Percentiles rank a stretch among this genome's conserved stretches.
phyloP scores from a whole-genome alignment of 495 filamentous ascomycete species.

The Chaetomidium leptoderma region DNA sequence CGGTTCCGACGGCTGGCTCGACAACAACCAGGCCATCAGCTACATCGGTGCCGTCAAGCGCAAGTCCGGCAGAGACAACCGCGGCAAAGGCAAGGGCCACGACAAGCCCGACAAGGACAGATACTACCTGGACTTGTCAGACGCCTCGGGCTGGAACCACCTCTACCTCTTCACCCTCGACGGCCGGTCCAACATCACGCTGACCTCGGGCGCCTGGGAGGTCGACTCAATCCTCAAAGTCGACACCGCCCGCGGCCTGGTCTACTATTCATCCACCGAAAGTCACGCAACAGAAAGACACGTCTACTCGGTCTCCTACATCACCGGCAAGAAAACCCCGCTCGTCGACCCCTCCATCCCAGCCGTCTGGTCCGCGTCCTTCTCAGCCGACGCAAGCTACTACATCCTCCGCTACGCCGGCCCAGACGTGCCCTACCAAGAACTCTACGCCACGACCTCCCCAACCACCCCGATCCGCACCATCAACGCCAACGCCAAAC shows the following conservation, averaged over 20 bases:
- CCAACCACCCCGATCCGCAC: conserved; percentile 43
- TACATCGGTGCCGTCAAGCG: conserved; percentile 39
- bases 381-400: conserved; percentile 49
- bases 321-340: conserved; percentile 42
- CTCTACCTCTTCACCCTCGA: conserved; percentile 52
- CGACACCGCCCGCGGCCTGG: conserved; percentile 43
- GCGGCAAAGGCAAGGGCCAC: conserved; percentile 9
- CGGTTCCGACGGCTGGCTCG: conserved; percentile 55
- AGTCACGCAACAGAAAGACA: conserved; percentile 53
- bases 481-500: conserved; percentile 47
- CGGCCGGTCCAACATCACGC: conserved; percentile 40
- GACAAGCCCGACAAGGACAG: conserved; percentile 17
- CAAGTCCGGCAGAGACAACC: not conserved
- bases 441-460: conserved; percentile 46
- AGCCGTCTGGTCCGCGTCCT: conserved; percentile 52
- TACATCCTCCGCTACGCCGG: conserved; percentile 55
- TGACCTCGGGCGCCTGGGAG: conserved; percentile 55
- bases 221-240: conserved; percentile 48
- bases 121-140: conserved; percentile 54
- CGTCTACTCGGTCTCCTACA: conserved; percentile 49
- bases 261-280: conserved; percentile 55
- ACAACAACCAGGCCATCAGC: conserved; percentile 47
- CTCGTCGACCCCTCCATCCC: conserved; percentile 48
- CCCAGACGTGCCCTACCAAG: conserved; percentile 54
- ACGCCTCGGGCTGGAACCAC: conserved; percentile 53